Evolutionary conservation across 176 grass and related monocot species (phyloP).

Genomic region (Carex kokanica): DNA sequence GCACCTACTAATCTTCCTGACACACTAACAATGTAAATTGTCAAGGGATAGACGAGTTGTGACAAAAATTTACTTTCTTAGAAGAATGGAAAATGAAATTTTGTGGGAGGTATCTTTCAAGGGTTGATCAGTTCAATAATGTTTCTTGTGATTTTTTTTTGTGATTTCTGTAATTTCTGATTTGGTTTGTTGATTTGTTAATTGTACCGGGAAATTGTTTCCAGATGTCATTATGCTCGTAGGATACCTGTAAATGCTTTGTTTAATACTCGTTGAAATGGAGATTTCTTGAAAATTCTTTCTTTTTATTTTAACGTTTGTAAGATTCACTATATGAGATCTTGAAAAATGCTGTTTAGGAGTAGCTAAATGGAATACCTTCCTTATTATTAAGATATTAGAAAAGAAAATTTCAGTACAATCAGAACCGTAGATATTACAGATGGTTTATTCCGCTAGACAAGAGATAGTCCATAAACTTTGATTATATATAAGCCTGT

Average conservation of each 20-base stretch:
- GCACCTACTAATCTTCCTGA: constrained; percentile 67
- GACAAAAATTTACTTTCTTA: neutral
- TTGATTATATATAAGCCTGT: too few relatives aligned
- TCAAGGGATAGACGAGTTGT: neutral
- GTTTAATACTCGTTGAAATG: too few relatives aligned
- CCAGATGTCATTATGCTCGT: constrained; percentile 12
- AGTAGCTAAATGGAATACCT: too few relatives aligned
- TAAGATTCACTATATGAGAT: neutral
- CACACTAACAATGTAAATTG: constrained; percentile 62
- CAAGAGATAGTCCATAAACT: too few relatives aligned
- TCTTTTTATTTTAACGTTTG: neutral
- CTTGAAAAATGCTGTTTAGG: neutral
- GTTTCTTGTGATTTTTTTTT: neutral
- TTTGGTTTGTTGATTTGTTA: neutral
- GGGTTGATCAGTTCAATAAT: neutral
- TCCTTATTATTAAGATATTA: too few relatives aligned
- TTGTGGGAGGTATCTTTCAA: neutral
- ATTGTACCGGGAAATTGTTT: neutral
- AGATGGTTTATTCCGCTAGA: too few relatives aligned
- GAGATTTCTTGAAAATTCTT: neutral
- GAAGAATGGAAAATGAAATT: neutral
- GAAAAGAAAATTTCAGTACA: too few relatives aligned
- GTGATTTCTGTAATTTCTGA: neutral
- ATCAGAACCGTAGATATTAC: too few relatives aligned
- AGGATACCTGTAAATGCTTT: neutral